These are phyloP conservation scores for Sporodiniella umbellata DNA, from an alignment of 371 early-diverging fungal species.

Conservation along the genomic window DNA sequence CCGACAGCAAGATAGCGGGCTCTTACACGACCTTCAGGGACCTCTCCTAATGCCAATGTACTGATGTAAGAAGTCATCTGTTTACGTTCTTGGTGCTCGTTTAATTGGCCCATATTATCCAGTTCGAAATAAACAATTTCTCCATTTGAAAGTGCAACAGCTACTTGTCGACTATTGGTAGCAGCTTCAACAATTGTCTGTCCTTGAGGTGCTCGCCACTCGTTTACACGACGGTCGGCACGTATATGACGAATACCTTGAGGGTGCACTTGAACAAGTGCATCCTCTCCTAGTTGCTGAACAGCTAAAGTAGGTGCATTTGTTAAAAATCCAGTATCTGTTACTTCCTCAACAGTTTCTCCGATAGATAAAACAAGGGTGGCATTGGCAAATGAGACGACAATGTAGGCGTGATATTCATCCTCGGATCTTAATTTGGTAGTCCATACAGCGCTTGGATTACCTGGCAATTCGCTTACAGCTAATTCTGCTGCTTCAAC, in stretches of 20 bases:
- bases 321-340: slow-evolving; percentile 84
- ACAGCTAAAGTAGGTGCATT: slow-evolving; percentile 82
- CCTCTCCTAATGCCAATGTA: slow-evolving; percentile 75
- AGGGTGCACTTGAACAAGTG: slow-evolving; percentile 88
- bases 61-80: slow-evolving; percentile 72
- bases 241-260: slow-evolving; percentile 88
- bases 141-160: slow-evolving; percentile 79
- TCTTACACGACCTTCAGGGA: slow-evolving; percentile 79
- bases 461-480: slow-evolving; percentile 89
- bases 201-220: slow-evolving; percentile 89
- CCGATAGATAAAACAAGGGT: slow-evolving; percentile 92
- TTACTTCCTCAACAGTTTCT: slow-evolving; percentile 93
- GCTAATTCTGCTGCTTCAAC: slow-evolving; percentile 90
- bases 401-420: slow-evolving; percentile 80
- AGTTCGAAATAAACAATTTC: slow-evolving; percentile 94
- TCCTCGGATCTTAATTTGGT: slow-evolving; percentile 69
- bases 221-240: slow-evolving; percentile 84
- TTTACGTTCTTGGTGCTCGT: slow-evolving; percentile 82
- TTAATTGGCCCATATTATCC: slow-evolving; percentile 79
- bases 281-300: slow-evolving; percentile 84
- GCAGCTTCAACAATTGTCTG: slow-evolving; percentile 72
- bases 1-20: slow-evolving; percentile 88
- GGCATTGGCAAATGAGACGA: slow-evolving; percentile 91
- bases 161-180: slow-evolving; percentile 80
- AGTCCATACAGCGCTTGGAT: slow-evolving; percentile 94